Percentiles rank a stretch among this genome's conserved stretches.
These are phyloP conservation scores for Sugiyamaella paludigena DNA, from an alignment of 1,139 yeast genomes.

Conservation along the genomic window DNA sequence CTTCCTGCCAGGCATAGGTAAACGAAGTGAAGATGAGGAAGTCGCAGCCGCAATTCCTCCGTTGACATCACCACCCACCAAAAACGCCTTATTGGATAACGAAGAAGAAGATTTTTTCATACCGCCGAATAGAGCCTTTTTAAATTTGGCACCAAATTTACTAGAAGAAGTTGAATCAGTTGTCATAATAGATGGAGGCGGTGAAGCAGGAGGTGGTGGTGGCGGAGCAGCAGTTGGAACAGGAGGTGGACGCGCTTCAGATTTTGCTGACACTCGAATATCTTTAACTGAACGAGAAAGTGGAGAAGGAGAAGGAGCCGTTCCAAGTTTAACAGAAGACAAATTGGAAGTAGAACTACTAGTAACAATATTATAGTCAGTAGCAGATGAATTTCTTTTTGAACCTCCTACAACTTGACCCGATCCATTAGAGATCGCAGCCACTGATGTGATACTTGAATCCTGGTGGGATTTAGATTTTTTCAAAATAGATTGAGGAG, in stretches of 20 bases:
- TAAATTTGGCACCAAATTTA: conserved; percentile 10
- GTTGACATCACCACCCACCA: conserved; percentile 7
- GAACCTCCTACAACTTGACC: no score
- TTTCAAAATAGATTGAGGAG: conserved; percentile 16
- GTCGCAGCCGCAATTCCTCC: conserved; percentile 2
- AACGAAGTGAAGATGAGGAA: conserved; percentile 4
- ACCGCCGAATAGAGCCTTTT: conserved; percentile 2
- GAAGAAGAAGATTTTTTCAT: background rate
- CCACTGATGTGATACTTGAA: background rate
- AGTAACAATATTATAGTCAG: background rate
- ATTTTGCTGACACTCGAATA: conserved; percentile 10
- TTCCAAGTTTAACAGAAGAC: background rate
- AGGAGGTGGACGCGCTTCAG: conserved; percentile 5
- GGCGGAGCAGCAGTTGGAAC: conserved; percentile 8
- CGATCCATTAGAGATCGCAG: background rate
- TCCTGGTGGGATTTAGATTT: conserved; percentile 10
- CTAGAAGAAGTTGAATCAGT: background rate
- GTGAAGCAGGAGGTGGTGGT: conserved; percentile 8
- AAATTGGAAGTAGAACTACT: background rate
- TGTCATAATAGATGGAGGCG: background rate
- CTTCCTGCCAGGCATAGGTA: conserved; percentile 4
- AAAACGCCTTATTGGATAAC: conserved; percentile 6
- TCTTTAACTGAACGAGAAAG: conserved; percentile 3
- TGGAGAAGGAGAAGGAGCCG: conserved; percentile 1
- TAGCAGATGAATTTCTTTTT: no score